Percentiles rank a stretch among this genome's conserved stretches.
Conservation (phyloP, 768 basidiomycete species). For the Lactifluus piperatus region DNA sequence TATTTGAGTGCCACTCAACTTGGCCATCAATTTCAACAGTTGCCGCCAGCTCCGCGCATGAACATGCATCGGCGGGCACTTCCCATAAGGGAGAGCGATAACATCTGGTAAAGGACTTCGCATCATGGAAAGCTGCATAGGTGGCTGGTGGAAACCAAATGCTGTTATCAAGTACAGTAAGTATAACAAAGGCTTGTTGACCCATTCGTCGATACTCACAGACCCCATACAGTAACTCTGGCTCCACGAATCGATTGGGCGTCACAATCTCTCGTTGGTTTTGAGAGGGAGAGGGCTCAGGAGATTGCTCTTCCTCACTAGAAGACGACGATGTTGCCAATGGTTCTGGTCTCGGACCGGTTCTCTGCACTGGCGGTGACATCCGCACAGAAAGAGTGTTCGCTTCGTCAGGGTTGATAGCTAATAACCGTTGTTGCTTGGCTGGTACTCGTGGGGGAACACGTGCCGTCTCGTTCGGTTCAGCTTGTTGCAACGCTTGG, state of each 20-base stretch:
- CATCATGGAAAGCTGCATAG: conserved; percentile 45
- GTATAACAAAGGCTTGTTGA: not conserved
- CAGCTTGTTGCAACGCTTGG: not conserved
- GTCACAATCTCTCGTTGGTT: not conserved
- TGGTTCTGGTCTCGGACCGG: conserved; percentile 5
- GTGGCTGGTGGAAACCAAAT: conserved; percentile 55
- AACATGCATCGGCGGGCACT: conserved; percentile 58
- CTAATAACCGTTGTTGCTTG: not conserved
- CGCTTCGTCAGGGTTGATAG: not conserved
- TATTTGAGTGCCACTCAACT: conserved; percentile 57
- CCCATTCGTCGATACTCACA: not conserved
- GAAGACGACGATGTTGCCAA: not conserved
- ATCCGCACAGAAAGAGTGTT: not conserved
- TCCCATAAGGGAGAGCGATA: conserved; percentile 64
- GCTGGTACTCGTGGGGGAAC: not conserved
- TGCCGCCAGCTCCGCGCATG: conserved; percentile 70
- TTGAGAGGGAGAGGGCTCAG: not conserved
- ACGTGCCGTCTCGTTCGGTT: not conserved
- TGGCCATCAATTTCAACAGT: conserved; percentile 65
- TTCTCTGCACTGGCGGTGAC: not conserved
- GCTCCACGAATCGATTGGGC: conserved; percentile 38
- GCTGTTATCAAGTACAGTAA: conserved; percentile 33
- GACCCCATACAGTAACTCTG: conserved; percentile 43
- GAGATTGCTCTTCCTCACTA: conserved; percentile 2
- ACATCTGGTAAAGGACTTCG: conserved; percentile 54